Percentiles rank a stretch among this genome's conserved stretches.
These are phyloP conservation scores for Fusarium sp. DNA, from an alignment of 2,329 filamentous ascomycete species.

Conservation along the genomic window DNA sequence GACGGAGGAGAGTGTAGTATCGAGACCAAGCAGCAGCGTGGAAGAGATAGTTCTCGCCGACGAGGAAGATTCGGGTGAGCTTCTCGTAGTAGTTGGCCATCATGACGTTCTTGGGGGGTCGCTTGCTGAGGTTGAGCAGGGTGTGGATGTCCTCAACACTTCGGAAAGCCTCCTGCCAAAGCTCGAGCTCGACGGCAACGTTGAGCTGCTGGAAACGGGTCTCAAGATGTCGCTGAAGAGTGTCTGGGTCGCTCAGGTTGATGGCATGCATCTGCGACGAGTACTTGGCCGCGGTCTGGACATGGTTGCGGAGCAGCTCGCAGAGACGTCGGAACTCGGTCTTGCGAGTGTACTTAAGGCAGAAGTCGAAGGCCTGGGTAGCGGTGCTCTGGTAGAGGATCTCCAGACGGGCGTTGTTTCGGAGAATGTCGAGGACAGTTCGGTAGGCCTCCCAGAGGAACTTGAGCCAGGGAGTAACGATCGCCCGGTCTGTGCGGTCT, in stretches of 20 bases:
- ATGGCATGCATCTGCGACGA: slow-evolving; percentile 99
- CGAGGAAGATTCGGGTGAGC: slow-evolving; percentile 96
- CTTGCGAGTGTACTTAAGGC: slow-evolving; percentile 97
- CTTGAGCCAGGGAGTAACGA: slow-evolving; percentile 99
- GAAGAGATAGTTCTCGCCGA: slow-evolving; percentile 99
- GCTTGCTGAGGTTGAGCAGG: slow-evolving; percentile 96
- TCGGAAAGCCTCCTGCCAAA: slow-evolving; percentile 99
- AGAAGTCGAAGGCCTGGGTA: slow-evolving; percentile 98
- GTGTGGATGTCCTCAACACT: slow-evolving; percentile 99
- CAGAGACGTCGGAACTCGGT: slow-evolving; percentile 99
- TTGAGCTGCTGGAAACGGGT: slow-evolving; percentile 99
- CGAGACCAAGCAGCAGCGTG: slow-evolving; percentile 97
- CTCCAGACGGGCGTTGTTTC: slow-evolving; percentile 98
- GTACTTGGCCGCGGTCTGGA: slow-evolving; percentile 99
- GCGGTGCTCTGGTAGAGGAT: slow-evolving; percentile 98
- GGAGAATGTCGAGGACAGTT: slow-evolving; percentile 96
- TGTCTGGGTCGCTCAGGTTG: slow-evolving; percentile 97
- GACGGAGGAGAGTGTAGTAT: slow-evolving; percentile 95
- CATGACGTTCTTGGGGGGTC: slow-evolving; percentile 98
- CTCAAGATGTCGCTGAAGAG: slow-evolving; percentile 95
- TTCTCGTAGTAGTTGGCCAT: slow-evolving; percentile 99
- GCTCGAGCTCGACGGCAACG: slow-evolving; percentile 95
- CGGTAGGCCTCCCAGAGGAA: slow-evolving; percentile 99
- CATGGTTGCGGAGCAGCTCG: slow-evolving; percentile 97
- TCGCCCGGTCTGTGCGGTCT: slow-evolving; percentile 96